Evolutionary conservation across 192 early-diverging fungal genomes (phyloP).

Genomic region (Linnemannia hyalina): DNA sequence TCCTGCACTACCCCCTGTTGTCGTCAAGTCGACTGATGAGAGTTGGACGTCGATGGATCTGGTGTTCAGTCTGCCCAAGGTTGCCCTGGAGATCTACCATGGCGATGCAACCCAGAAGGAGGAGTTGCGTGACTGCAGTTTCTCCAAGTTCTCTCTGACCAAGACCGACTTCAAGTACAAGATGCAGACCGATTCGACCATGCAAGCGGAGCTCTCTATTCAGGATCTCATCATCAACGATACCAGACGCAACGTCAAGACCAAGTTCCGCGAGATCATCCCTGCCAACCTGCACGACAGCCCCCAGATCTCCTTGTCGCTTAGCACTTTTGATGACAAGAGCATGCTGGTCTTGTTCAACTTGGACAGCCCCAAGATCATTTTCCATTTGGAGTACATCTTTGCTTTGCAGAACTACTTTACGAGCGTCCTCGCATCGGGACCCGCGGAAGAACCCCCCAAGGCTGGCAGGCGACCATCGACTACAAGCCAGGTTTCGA

Average conservation of each 20-base stretch:
- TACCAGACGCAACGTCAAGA: slow-evolving; percentile 79
- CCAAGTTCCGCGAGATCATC: slow-evolving; percentile 89
- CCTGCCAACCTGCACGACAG: slow-evolving; percentile 69
- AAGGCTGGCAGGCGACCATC: not conserved
- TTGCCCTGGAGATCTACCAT: slow-evolving; percentile 85
- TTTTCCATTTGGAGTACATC: slow-evolving; percentile 90
- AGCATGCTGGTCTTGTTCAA: slow-evolving; percentile 76
- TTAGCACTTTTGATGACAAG: slow-evolving; percentile 58
- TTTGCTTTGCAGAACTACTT: slow-evolving; percentile 85
- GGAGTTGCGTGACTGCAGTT: slow-evolving; percentile 64
- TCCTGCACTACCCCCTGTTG: not conserved
- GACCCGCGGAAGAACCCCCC: slow-evolving; percentile 7
- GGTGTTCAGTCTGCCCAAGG: slow-evolving; percentile 75
- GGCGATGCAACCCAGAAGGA: slow-evolving; percentile 68
- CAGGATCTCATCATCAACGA: slow-evolving; percentile 83
- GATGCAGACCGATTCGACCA: slow-evolving; percentile 69
- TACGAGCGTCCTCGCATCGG: slow-evolving; percentile 67
- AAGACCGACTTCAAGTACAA: slow-evolving; percentile 67
- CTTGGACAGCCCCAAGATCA: slow-evolving; percentile 84
- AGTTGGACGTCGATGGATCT: slow-evolving; percentile 63
- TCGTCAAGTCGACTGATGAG: slow-evolving; percentile 16
- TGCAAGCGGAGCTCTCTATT: slow-evolving; percentile 78
- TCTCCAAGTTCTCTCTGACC: slow-evolving; percentile 65
- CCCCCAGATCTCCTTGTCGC: slow-evolving; percentile 70
- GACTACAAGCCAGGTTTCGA: slow-evolving; percentile 17